A percentile compares a stretch with the other conserved stretches of the same genome.
These are phyloP conservation scores for Tripidium arundinaceum DNA, from an alignment of 202 grass and related monocot species.

Conservation along the genomic window DNA sequence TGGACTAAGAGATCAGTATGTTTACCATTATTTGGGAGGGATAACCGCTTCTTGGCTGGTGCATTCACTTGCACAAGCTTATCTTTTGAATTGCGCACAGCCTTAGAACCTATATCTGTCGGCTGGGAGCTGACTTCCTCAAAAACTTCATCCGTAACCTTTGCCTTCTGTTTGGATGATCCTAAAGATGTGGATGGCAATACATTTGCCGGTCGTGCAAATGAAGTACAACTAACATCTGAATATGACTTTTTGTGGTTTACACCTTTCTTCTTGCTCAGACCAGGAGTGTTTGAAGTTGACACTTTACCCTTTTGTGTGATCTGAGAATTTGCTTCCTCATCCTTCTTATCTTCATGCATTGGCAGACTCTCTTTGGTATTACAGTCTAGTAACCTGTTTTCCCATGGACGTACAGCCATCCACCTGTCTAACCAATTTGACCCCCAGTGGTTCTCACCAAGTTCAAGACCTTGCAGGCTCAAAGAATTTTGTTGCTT, in stretches of 20 bases:
- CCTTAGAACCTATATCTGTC: conserved; percentile 40
- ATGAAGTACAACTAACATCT: conserved; percentile 61
- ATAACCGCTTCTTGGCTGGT: conserved; percentile 62
- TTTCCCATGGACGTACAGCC: conserved; percentile 96
- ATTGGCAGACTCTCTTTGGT: conserved; percentile 51
- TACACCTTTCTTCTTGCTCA: conserved; percentile 44
- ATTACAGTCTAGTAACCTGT: conserved; percentile 76
- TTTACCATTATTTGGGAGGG: conserved; percentile 74
- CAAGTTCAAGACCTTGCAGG: conserved; percentile 47
- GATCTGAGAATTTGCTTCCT: conserved; percentile 48
- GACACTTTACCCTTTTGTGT: conserved; percentile 39
- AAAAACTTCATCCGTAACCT: conserved; percentile 50
- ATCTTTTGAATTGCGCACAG: conserved; percentile 49
- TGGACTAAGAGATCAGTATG: background rate
- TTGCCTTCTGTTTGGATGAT: conserved; percentile 49
- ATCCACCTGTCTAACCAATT: conserved; percentile 99
- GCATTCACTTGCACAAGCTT: conserved; percentile 41
- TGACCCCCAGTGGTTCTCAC: conserved; percentile 80
- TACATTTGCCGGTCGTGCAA: conserved; percentile 33
- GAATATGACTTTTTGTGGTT: conserved; percentile 57
- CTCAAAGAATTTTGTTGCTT: conserved; percentile 50
- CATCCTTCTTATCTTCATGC: conserved; percentile 45
- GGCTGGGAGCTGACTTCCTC: conserved; percentile 69
- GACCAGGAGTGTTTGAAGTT: conserved; percentile 40
- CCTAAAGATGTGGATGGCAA: conserved; percentile 52